Evolutionary conservation across 805 yeast genomes (phyloP).

Genomic region (Komagataella mondaviorum): DNA sequence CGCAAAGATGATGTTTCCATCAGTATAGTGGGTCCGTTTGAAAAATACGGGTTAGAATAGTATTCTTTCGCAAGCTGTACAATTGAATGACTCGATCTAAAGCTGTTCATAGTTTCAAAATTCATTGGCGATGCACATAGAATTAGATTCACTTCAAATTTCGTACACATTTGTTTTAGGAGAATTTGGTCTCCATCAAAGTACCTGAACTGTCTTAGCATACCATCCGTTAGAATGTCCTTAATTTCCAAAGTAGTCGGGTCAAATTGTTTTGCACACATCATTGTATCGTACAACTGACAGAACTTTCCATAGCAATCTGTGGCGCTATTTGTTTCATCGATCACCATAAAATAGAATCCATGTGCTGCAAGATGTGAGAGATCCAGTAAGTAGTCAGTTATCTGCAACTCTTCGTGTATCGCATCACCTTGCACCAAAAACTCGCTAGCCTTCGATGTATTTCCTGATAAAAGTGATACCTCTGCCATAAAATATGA

Average conservation of each 20-base stretch:
- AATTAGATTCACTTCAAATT: neutral
- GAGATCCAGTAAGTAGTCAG: constrained; percentile 8
- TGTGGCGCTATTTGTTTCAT: constrained; percentile 4
- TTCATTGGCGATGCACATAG: neutral
- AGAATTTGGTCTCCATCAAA: neutral
- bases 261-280: neutral
- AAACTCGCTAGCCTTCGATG: constrained; percentile 5
- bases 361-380: constrained; percentile 6
- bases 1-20: neutral
- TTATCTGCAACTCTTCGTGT: constrained; percentile 4
- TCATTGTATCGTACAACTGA: neutral
- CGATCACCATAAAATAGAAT: constrained; percentile 8
- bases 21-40: neutral
- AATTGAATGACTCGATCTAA: neutral
- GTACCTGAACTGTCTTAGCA: neutral
- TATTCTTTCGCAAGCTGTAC: neutral
- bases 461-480: constrained; percentile 8
- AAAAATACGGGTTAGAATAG: neutral
- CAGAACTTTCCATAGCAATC: neutral
- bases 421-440: constrained; percentile 4
- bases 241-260: neutral
- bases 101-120: neutral
- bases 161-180: neutral
- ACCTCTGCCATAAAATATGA: constrained; percentile 11
- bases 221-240: neutral